Conservation (phyloP, 2,329 filamentous ascomycete species). For the Trichophyton mentagrophytes region DNA sequence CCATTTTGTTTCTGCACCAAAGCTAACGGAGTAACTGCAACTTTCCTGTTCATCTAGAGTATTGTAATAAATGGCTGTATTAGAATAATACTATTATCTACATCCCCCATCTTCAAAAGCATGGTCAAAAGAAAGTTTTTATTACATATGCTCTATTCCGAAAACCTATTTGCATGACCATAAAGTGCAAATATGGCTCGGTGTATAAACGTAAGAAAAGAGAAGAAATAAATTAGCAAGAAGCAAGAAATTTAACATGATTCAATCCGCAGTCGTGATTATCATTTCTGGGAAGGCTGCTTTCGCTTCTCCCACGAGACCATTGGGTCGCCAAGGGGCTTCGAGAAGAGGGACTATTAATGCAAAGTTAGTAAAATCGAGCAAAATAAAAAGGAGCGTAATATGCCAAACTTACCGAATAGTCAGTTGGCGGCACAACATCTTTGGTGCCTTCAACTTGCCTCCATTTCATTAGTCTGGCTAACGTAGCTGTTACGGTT, state of each 20-base stretch:
- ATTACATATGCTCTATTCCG: constrained; percentile 5
- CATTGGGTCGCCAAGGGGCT: constrained; percentile 56
- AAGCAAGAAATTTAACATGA: constrained; percentile 14
- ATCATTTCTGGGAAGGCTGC: constrained; percentile 7
- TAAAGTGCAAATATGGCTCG: neutral
- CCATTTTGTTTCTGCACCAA: neutral
- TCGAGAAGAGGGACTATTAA: constrained; percentile 52
- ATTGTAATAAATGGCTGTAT: neutral
- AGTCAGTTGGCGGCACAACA: constrained; percentile 41
- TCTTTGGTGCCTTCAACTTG: constrained; percentile 49
- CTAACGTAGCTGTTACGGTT: constrained; percentile 65
- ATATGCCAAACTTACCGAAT: constrained; percentile 31
- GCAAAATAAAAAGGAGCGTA: neutral
- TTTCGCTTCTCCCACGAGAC: constrained; percentile 31
- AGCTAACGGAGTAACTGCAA: neutral
- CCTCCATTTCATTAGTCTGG: constrained; percentile 66
- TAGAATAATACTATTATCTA: neutral
- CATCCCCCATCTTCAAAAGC: neutral
- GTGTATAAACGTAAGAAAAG: constrained; percentile 1
- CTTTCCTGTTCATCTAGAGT: neutral
- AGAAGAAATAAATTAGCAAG: constrained; percentile 13
- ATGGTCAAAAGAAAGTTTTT: neutral
- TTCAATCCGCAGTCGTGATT: constrained; percentile 2
- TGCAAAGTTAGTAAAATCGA: constrained; percentile 10
- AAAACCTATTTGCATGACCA: neutral